Evolutionary conservation across 495 filamentous ascomycete genomes (phyloP).

Genomic region (Penicillium parvum): DNA sequence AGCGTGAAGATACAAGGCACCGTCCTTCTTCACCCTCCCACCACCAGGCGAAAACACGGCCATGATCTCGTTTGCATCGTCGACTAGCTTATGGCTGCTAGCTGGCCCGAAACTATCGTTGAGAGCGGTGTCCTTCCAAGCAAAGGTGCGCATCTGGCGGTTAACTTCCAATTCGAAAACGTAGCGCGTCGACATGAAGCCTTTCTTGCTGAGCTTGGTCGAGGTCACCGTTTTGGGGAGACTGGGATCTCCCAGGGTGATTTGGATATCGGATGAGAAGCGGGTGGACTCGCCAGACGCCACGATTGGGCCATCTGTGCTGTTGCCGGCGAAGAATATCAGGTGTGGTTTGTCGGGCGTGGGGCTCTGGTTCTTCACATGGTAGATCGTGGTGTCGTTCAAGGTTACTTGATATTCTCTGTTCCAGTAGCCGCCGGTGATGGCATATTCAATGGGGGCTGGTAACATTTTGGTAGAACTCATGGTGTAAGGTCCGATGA

Average conservation of each 20-base stretch:
- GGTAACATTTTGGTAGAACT: no score
- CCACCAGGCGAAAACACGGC: conserved; percentile 3
- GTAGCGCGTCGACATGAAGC: conserved; percentile 2
- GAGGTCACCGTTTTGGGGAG: not conserved
- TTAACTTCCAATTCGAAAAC: not conserved
- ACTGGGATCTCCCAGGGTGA: conserved; percentile 1
- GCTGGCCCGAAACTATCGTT: conserved; percentile 2
- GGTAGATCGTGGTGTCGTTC: not conserved
- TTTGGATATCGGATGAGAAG: conserved; percentile 5
- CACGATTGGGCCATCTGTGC: conserved; percentile 2
- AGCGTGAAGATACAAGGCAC: not conserved
- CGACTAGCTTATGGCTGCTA: conserved; percentile 1
- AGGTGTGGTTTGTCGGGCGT: conserved; percentile 1
- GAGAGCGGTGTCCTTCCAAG: conserved; percentile 2
- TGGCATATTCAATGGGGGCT: not conserved
- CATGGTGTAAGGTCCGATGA: no score
- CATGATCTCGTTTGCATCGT: conserved; percentile 1
- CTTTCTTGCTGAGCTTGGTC: conserved; percentile 4
- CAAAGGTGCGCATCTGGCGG: not conserved
- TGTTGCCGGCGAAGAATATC: conserved; percentile 1
- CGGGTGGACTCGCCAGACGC: not conserved
- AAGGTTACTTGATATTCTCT: conserved; percentile 2
- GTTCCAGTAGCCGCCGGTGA: conserved; percentile 6
- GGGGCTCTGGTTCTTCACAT: conserved; percentile 2
- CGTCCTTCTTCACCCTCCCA: conserved; percentile 1